Conservation (phyloP, 306 rosid species). For the Citrullus mucosospermus region DNA sequence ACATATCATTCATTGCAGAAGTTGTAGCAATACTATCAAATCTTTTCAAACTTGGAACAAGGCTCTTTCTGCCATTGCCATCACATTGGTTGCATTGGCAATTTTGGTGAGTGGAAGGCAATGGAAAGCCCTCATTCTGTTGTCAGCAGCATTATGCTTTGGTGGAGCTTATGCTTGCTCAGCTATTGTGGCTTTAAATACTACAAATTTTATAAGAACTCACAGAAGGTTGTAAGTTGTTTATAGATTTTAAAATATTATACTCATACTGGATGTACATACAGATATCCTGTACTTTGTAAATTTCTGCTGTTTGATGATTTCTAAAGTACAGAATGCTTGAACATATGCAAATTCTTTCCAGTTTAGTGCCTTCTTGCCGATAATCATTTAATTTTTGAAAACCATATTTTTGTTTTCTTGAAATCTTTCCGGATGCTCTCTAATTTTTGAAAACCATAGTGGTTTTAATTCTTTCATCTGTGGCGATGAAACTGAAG, state of each 20-base stretch:
- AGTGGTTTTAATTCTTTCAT: too few species aligned
- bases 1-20: slow-evolving; percentile 77
- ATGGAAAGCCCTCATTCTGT: slow-evolving; percentile 58
- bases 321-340: neutral
- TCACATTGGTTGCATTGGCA: slow-evolving; percentile 37
- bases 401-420: too few species aligned
- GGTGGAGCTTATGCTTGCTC: slow-evolving; percentile 68
- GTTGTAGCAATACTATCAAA: slow-evolving; percentile 52
- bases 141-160: slow-evolving; percentile 39
- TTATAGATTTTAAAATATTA: neutral
- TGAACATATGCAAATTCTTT: neutral
- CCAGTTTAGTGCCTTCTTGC: too few species aligned
- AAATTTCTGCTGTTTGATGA: neutral
- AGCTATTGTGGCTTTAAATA: slow-evolving; percentile 51
- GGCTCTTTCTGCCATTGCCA: slow-evolving; percentile 41
- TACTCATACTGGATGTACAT: neutral
- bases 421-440: too few species aligned
- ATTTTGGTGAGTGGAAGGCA: slow-evolving; percentile 61
- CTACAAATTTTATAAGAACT: slow-evolving; percentile 73
- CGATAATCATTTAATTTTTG: too few species aligned
- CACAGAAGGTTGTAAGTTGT: slow-evolving; percentile 67
- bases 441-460: too few species aligned
- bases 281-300: neutral
- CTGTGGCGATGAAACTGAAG: too few species aligned
- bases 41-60: slow-evolving; percentile 70